phyloP scores from a whole-genome alignment of 805 yeast species.

The Nematodospora valgi region DNA sequence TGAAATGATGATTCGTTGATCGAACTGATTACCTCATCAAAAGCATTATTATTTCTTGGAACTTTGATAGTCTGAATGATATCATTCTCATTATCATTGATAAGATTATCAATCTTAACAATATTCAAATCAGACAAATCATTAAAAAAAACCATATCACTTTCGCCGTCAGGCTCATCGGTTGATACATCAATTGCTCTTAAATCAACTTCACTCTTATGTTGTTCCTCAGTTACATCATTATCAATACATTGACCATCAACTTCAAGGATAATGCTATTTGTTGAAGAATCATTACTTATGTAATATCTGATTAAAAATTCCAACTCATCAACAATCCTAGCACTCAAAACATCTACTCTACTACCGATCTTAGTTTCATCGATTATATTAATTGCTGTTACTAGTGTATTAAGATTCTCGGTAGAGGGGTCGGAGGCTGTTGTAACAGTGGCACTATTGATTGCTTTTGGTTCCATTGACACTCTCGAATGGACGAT shows the following conservation, averaged over 20 bases:
- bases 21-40: conserved; percentile 4
- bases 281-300: conserved; percentile 14
- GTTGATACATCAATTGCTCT: conserved; percentile 6
- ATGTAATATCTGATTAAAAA: conserved; percentile 46
- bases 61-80: conserved; percentile 10
- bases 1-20: conserved; percentile 28
- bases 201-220: conserved; percentile 22
- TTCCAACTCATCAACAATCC: conserved; percentile 69
- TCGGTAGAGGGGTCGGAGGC: conserved; percentile 9
- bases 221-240: conserved; percentile 10
- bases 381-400: conserved; percentile 14
- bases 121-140: conserved; percentile 39
- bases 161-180: conserved; percentile 11
- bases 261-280: conserved; percentile 17
- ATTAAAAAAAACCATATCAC: conserved; percentile 26
- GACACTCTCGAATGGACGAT: conserved; percentile 5
- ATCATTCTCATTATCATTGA: conserved; percentile 24
- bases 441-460: background rate
- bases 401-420: conserved; percentile 14
- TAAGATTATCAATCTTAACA: conserved; percentile 33
- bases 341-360: conserved; percentile 64
- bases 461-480: background rate
- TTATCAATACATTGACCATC: conserved; percentile 8
- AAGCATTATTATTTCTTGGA: conserved; percentile 13
- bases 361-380: conserved; percentile 27